Base-by-base conservation (phyloP, 2,329 filamentous ascomycete genomes). In the Penicillium sp. region DNA sequence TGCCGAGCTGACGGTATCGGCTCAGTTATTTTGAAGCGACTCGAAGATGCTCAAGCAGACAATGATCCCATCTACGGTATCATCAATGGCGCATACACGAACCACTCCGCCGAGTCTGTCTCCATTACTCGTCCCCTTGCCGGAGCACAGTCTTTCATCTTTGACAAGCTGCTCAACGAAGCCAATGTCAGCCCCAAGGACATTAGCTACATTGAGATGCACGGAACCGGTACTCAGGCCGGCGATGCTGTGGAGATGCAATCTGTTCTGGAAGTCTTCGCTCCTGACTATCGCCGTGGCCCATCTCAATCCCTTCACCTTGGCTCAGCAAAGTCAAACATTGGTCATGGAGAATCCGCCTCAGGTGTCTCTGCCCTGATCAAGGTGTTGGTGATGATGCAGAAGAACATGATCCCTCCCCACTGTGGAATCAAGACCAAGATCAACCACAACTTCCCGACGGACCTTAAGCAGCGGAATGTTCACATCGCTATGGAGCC, bases 41-140 rank as follows among this genome's bases (percentile, higher is more conserved):
- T 92, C 2, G 87, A 90, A 51, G 90, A 93, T 72, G 90, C 90
- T 1, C 71, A 89, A 49, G 83, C 84, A 1, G 89, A 94, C 65
- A 86, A 89, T 56, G 90, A 94, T 51, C 72, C 72, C 0, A 76
- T 80, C 40, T 80, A 92, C n/a, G 90, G 86, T 15, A 86, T 90
- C 60, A 88, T 96, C 47, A 79, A 89, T 1, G 89, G 86, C 26
- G 84, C 86, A 1, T 83, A 85, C 4, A 94, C 90, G 47, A 95
- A 94, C 72, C 90, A 94, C 73, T 92, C 88, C 1, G 88, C 88
- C 0, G 86, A 92, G 65, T 86, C 90, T 43, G 85, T 90, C 20
- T 92, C 89, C 1, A 94, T 95, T 66, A 94, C 90, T 0, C 88
- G 90, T 55, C 91, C 91, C 1, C 89, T 94, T 70, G 88, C 85